Evolutionary conservation across 208 protist genomes (phyloP).

Genomic region (Crithidia fasciculata): DNA sequence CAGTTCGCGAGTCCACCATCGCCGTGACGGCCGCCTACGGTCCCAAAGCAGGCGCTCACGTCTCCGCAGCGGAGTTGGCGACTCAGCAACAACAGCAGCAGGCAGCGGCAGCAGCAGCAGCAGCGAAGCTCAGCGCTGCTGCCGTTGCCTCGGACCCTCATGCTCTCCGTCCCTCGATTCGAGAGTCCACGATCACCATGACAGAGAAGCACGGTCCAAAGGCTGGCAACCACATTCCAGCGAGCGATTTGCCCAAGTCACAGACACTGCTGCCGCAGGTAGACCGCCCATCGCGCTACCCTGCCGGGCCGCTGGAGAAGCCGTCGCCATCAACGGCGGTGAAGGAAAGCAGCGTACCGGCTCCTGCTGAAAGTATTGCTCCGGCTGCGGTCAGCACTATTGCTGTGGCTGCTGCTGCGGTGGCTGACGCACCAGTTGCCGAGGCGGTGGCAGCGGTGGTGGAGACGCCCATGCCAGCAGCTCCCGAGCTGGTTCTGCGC

Average conservation of each 20-base stretch:
- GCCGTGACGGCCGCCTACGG: no score
- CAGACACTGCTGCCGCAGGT: constrained; percentile 10
- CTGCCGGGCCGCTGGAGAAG: neutral
- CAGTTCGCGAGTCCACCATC: constrained; percentile 26
- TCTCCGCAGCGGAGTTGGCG: no score
- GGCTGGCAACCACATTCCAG: constrained; percentile 11
- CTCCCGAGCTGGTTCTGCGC: neutral
- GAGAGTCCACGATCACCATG: neutral
- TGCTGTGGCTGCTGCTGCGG: neutral
- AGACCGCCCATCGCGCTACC: constrained; percentile 7
- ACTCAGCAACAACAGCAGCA: no score
- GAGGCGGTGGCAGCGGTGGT: neutral
- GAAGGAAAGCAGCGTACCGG: no score
- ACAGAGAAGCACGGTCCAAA: constrained; percentile 30
- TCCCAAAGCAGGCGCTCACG: no score
- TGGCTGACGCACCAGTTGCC: neutral
- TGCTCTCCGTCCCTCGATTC: no score
- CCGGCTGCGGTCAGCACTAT: neutral
- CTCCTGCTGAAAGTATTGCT: neutral
- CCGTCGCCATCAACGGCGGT: neutral
- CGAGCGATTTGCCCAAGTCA: constrained; percentile 18
- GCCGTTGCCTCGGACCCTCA: no score
- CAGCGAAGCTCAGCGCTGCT: no score
- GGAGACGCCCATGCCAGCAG: constrained; percentile 3
- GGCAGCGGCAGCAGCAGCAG: no score